Conservation (phyloP, 495 filamentous ascomycete genomes). For the Xylaria grammica region DNA sequence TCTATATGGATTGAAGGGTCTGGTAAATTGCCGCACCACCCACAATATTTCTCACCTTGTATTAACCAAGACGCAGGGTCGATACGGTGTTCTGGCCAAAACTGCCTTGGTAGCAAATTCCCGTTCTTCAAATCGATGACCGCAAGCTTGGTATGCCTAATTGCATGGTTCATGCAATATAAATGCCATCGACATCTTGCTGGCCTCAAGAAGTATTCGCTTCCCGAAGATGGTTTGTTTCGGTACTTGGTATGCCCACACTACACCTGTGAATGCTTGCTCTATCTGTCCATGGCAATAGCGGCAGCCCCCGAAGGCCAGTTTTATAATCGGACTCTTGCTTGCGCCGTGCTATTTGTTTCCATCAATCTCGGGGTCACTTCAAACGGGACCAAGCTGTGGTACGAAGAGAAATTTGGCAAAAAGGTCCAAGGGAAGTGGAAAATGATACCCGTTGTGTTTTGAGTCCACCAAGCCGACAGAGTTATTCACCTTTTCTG, state of each 20-base stretch:
- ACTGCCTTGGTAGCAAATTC: slow-evolving; percentile 37
- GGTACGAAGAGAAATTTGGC: slow-evolving; percentile 85
- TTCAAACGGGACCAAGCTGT: slow-evolving; percentile 74
- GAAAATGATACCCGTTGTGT: slow-evolving; percentile 85
- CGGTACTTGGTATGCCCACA: slow-evolving; percentile 78
- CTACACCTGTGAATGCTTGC: slow-evolving; percentile 83
- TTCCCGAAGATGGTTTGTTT: slow-evolving; percentile 74
- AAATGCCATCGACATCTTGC: slow-evolving; percentile 81
- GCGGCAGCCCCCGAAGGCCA: slow-evolving; percentile 68
- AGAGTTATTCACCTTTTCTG: slow-evolving; percentile 46
- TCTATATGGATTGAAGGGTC: slow-evolving; percentile 87
- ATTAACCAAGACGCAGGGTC: slow-evolving; percentile 29
- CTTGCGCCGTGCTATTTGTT: slow-evolving; percentile 73
- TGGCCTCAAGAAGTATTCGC: slow-evolving; percentile 80
- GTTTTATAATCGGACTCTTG: slow-evolving; percentile 73
- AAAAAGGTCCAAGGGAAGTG: slow-evolving; percentile 66
- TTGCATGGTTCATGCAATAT: slow-evolving; percentile 79
- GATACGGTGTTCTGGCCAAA: slow-evolving; percentile 32
- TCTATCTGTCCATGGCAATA: slow-evolving; percentile 81
- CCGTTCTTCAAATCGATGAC: slow-evolving; percentile 66
- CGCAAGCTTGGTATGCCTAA: slow-evolving; percentile 68
- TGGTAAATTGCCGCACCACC: slow-evolving; percentile 52
- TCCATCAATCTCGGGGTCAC: slow-evolving; percentile 80
- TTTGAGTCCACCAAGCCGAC: slow-evolving; percentile 45
- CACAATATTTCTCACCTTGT: slow-evolving; percentile 19